phyloP scores from a whole-genome alignment of 805 yeast genomes.

The Teunomyces atbi region DNA sequence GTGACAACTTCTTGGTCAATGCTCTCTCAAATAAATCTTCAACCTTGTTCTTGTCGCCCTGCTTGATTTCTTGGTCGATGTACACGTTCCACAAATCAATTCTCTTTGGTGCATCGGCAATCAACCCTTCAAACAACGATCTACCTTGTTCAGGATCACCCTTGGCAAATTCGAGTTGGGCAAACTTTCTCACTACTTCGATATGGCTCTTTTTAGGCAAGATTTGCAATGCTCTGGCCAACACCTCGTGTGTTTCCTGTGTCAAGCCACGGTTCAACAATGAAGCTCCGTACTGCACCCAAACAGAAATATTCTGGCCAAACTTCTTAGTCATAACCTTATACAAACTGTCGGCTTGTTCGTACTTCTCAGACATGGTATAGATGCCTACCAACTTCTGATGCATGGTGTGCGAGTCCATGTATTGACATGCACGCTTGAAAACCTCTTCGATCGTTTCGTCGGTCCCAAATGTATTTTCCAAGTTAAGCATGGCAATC shows the following conservation, averaged over 20 bases:
- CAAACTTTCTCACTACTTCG: slow-evolving; percentile 83
- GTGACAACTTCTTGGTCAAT: slow-evolving; percentile 59
- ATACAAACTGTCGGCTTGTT: slow-evolving; percentile 68
- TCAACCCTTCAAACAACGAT: slow-evolving; percentile 87
- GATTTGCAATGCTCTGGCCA: slow-evolving; percentile 69
- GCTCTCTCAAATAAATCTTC: slow-evolving; percentile 85
- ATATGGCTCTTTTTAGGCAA: slow-evolving; percentile 72
- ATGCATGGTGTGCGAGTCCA: slow-evolving; percentile 85
- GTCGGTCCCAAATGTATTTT: slow-evolving; percentile 85
- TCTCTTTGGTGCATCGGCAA: slow-evolving; percentile 87
- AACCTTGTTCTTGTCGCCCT: slow-evolving; percentile 60
- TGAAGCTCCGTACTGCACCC: slow-evolving; percentile 82
- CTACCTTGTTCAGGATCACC: slow-evolving; percentile 96
- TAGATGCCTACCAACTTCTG: slow-evolving; percentile 75
- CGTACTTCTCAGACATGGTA: slow-evolving; percentile 66
- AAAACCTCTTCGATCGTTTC: slow-evolving; percentile 79
- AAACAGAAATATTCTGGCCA: slow-evolving; percentile 67
- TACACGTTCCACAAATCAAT: slow-evolving; percentile 94
- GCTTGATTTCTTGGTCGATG: slow-evolving; percentile 87
- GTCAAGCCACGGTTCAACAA: slow-evolving; percentile 56
- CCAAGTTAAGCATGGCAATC: slow-evolving; percentile 93
- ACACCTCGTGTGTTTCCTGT: slow-evolving; percentile 67
- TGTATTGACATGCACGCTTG: slow-evolving; percentile 81
- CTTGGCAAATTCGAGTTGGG: slow-evolving; percentile 78
- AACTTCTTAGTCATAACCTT: slow-evolving; percentile 69